A percentile compares a stretch with the other conserved stretches of the same genome.
phyloP scores from a whole-genome alignment of 176 grass and related monocot genomes.

The Thalia dealbata region DNA sequence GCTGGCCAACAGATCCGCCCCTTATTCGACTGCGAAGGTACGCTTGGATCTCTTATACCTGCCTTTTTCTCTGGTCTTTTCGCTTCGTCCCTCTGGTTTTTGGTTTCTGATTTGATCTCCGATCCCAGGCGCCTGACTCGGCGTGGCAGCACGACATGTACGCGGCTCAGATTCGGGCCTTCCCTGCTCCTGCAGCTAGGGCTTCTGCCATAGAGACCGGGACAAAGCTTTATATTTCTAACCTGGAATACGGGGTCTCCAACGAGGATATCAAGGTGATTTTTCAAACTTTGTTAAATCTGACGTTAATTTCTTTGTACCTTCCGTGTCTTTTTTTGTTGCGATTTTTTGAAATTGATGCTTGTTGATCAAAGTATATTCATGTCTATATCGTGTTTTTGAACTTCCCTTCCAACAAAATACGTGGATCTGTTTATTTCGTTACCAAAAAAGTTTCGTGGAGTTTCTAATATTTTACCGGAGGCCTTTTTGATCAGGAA shows the following conservation, averaged over 20 bases:
- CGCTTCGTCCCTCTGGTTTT: slow-evolving; percentile 23
- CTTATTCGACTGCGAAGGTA: slow-evolving; percentile 82
- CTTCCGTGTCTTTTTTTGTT: too few species aligned
- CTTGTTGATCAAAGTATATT: too few species aligned
- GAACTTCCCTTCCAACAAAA: too few species aligned
- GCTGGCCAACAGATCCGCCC: slow-evolving; percentile 55
- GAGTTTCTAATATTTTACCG: too few species aligned
- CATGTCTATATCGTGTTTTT: too few species aligned
- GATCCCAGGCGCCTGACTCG: slow-evolving; percentile 82
- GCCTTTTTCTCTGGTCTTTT: slow-evolving; percentile 8
- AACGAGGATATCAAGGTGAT: slow-evolving; percentile 92
- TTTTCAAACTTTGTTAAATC: background rate
- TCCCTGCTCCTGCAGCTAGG: slow-evolving; percentile 30
- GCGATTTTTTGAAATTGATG: background rate
- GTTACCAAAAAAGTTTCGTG: too few species aligned
- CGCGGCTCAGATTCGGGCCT: slow-evolving; percentile 15
- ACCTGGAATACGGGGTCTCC: slow-evolving; percentile 82
- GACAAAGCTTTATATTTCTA: slow-evolving; percentile 87
- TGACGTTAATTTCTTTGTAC: background rate
- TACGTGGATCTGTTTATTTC: too few species aligned
- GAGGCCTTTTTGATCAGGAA: too few species aligned
- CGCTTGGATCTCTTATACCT: slow-evolving; percentile 7
- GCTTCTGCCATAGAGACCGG: slow-evolving; percentile 78
- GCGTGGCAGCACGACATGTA: slow-evolving; percentile 93
- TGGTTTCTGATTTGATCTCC: slow-evolving; percentile 77